Percentiles rank a stretch among this genome's conserved stretches.
phyloP scores from a whole-genome alignment of 2,329 filamentous ascomycete species.

The Paecilomyces dactylethromorphus region DNA sequence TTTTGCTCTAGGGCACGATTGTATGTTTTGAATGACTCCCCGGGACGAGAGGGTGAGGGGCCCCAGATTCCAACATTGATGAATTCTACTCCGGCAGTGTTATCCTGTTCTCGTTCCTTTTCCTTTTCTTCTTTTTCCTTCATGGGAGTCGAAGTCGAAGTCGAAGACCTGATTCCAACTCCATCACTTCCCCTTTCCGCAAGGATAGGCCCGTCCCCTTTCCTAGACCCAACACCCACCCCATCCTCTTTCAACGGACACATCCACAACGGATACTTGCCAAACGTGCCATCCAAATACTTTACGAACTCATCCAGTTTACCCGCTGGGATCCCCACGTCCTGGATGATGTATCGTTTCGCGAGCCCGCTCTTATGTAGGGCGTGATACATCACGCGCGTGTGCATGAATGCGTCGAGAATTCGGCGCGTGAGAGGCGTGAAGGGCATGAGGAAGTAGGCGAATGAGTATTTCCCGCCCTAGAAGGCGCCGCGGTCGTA shows the following conservation, averaged over 20 bases:
- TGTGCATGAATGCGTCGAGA: slow-evolving; percentile 56
- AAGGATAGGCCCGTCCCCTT: background rate
- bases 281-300: slow-evolving; percentile 42
- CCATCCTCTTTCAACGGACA: slow-evolving; percentile 41
- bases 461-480: slow-evolving; percentile 55
- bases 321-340: slow-evolving; percentile 52
- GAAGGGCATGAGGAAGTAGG: slow-evolving; percentile 57
- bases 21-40: slow-evolving; percentile 55
- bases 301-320: slow-evolving; percentile 47
- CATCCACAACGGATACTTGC: slow-evolving; percentile 54
- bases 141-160: background rate
- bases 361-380: slow-evolving; percentile 53
- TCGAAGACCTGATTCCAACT: too few species aligned
- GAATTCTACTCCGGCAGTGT: slow-evolving; percentile 26
- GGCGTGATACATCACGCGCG: slow-evolving; percentile 56
- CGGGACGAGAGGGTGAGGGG: slow-evolving; percentile 52
- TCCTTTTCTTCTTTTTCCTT: background rate
- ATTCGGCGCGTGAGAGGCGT: slow-evolving; percentile 52
- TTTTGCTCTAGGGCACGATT: slow-evolving; percentile 68
- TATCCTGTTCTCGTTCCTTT: background rate
- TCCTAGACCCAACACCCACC: background rate
- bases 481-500: slow-evolving; percentile 61
- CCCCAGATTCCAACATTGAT: slow-evolving; percentile 68
- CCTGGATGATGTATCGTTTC: slow-evolving; percentile 55
- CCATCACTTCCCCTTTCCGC: too few species aligned